Evolutionary conservation across 2,329 filamentous ascomycete species (phyloP), one percentile per base, ranked within the genome.

Genomic region (Aspergillus sojae): DNA sequence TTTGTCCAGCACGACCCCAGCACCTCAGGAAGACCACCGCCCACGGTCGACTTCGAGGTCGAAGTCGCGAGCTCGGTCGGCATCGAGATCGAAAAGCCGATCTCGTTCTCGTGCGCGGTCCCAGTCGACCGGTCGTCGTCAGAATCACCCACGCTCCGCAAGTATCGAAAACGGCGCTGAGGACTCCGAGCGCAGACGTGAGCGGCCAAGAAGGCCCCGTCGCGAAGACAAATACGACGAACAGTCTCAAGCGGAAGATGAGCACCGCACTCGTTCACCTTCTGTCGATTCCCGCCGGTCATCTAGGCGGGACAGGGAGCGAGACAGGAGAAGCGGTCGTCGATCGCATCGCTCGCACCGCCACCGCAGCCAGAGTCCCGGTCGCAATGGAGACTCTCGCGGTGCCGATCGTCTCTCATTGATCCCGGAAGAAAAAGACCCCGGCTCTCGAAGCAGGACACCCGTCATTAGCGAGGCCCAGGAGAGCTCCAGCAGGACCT

Each of bases 211-310:
- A 56, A 70, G 62, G 70, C 79, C 68, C 14, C 73, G 70, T 57
- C 71, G 69, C 32, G 75, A 77, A 7, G 79, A 79, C 19, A 82
- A 84, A 55, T 84, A 84, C 21, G 80, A 82, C 57, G 81, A 85
- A 52, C 52, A 39, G 4, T 52, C 61, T 19, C 34, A 62, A 26
- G 60, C 60, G 21, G 67, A 81, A 67, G 72, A 82, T 68, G 79
- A 81, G 14, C 84, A 88, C 55, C 84, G 85, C 57, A 88, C 89
- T 0, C 84, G 89, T 62, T 92, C 90, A 5, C 83, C 84, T 5
- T 92, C 91, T 2, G 86, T 85, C 1, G 86, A 87, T 14, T 83
- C 83, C 5, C 82, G 83, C 43, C 86, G 84, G 60, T 84, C 86
- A 7, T 82, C 83, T 69, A 86, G 87, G 65, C 88, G 87, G 68